Evolutionary conservation across 2,329 filamentous ascomycete genomes (phyloP).

Genomic region (Simplicillium aogashimaense): DNA sequence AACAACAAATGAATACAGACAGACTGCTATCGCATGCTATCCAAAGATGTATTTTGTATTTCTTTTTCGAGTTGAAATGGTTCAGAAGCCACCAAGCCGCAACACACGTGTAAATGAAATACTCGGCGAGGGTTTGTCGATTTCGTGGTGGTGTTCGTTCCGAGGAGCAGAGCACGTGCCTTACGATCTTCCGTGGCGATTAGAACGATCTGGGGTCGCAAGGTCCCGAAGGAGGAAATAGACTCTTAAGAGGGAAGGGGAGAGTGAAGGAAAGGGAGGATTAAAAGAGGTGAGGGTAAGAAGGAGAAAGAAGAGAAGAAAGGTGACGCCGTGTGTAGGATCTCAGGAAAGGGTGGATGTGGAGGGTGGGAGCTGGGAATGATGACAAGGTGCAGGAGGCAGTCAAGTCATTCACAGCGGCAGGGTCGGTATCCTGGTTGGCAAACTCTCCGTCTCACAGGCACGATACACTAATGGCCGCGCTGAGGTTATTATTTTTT

Average conservation of each 20-base stretch:
- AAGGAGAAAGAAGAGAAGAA: conserved; percentile 17
- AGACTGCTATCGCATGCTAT: conserved; percentile 6
- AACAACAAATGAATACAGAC: not conserved
- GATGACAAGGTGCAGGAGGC: conserved; percentile 1
- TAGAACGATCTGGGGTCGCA: conserved; percentile 1
- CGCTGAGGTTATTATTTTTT: too few species aligned
- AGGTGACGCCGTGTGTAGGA: conserved; percentile 3
- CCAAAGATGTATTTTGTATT: conserved; percentile 2
- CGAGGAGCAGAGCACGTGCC: too few species aligned
- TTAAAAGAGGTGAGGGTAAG: conserved; percentile 12
- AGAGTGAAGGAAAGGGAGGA: conserved; percentile 9
- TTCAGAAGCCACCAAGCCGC: too few species aligned
- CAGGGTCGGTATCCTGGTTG: too few species aligned
- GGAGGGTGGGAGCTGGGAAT: conserved; percentile 5
- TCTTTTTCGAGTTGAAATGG: too few species aligned
- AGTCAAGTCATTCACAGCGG: not conserved
- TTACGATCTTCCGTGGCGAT: not conserved
- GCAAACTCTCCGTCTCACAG: too few species aligned
- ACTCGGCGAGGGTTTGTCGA: too few species aligned
- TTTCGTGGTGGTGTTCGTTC: too few species aligned
- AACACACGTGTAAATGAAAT: too few species aligned
- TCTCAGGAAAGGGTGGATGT: conserved; percentile 13
- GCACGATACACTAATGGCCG: too few species aligned
- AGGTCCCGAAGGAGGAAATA: conserved; percentile 5
- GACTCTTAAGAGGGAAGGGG: conserved; percentile 6